These are phyloP conservation scores for Trametes sanguinea DNA, from an alignment of 768 basidiomycete species.

Conservation along the genomic window DNA sequence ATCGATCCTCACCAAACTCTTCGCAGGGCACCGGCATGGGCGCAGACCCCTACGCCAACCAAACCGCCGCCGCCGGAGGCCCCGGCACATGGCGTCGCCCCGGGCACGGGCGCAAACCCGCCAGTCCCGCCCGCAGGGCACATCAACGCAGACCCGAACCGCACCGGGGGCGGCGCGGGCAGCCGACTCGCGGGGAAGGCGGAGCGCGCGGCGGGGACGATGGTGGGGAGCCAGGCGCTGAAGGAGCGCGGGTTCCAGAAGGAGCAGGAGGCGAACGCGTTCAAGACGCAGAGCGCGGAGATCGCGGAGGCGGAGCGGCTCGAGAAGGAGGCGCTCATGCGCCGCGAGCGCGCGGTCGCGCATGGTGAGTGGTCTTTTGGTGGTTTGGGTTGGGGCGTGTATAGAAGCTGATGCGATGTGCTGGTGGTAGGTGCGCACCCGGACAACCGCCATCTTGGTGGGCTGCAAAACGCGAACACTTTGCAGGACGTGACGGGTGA, in stretches of 20 bases:
- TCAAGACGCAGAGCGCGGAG: slow-evolving; percentile 49
- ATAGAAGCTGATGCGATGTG: background rate
- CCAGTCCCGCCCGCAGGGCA: slow-evolving; percentile 25
- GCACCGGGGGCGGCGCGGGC: slow-evolving; percentile 30
- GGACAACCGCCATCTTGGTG: slow-evolving; percentile 34
- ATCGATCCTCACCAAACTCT: background rate
- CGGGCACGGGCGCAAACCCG: slow-evolving; percentile 12
- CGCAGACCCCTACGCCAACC: background rate
- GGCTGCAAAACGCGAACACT: slow-evolving; percentile 23
- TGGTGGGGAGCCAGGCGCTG: slow-evolving; percentile 48
- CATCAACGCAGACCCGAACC: slow-evolving; percentile 20
- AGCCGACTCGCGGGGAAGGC: slow-evolving; percentile 47
- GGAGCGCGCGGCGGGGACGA: slow-evolving; percentile 46
- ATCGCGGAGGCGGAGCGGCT: slow-evolving; percentile 56
- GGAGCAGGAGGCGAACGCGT: slow-evolving; percentile 50
- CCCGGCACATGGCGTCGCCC: background rate
- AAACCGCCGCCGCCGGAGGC: background rate
- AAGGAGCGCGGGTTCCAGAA: slow-evolving; percentile 54
- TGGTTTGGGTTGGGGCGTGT: background rate
- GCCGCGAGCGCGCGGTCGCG: slow-evolving; percentile 53
- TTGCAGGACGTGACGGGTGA: slow-evolving; percentile 15
- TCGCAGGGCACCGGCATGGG: background rate
- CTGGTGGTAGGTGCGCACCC: slow-evolving; percentile 35
- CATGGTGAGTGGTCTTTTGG: slow-evolving; percentile 39
- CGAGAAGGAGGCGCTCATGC: slow-evolving; percentile 49